A percentile compares a stretch with the other conserved stretches of the same genome.
phyloP scores from a whole-genome alignment of 208 protist genomes.

The Leishmania gerbilli region DNA sequence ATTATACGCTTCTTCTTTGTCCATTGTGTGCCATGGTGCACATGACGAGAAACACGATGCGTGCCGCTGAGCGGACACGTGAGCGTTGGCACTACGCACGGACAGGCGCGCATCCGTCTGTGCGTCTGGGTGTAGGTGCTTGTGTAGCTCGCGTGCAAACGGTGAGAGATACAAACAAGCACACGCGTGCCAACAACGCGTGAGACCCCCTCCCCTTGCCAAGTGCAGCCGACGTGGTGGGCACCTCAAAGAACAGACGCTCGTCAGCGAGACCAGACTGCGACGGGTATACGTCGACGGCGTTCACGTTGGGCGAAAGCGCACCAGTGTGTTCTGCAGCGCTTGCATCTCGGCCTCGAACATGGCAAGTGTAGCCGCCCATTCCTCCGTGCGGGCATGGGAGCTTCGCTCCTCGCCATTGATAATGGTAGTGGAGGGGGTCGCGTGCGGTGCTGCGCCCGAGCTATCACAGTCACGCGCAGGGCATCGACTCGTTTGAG shows the following conservation, averaged over 20 bases:
- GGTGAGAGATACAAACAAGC: background rate
- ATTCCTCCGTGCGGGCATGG: background rate
- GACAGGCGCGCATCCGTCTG: background rate
- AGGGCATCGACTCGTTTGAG: background rate
- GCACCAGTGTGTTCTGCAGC: background rate
- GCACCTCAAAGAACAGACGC: background rate
- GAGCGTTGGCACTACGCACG: background rate
- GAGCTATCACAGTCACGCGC: no score
- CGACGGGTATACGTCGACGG: background rate
- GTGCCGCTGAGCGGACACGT: background rate
- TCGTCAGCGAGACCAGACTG: background rate
- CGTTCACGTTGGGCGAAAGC: background rate
- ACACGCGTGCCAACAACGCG: background rate
- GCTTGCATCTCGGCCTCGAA: slow-evolving; percentile 6
- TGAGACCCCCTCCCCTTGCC: background rate
- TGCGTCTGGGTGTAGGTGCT: background rate
- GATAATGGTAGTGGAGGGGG: background rate
- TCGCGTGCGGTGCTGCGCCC: background rate
- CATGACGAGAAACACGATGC: background rate
- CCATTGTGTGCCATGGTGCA: background rate
- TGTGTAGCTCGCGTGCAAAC: background rate
- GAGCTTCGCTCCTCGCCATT: background rate
- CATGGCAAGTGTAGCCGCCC: background rate
- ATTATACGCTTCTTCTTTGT: background rate
- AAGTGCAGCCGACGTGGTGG: background rate